phyloP scores from a whole-genome alignment of 768 basidiomycete genomes.

The Symmetrospora coprosmae region DNA sequence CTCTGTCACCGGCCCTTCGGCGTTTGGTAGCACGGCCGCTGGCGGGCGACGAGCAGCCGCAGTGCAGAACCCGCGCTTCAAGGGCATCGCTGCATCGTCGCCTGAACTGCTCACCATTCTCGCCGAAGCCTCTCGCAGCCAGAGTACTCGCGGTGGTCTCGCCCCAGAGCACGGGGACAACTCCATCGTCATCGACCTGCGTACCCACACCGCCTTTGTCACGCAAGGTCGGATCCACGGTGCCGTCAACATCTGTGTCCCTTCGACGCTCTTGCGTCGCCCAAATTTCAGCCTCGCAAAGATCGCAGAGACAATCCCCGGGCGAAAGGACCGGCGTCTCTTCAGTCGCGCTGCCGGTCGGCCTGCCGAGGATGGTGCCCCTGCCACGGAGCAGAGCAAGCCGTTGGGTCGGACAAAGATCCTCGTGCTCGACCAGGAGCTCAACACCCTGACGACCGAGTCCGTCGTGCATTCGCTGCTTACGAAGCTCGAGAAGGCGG shows the following conservation, averaged over 20 bases:
- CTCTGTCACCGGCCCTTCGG: too few species aligned
- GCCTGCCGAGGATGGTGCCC: too few species aligned
- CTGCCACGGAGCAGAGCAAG: constrained; percentile 15
- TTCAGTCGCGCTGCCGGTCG: constrained; percentile 42
- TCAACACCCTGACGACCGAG: constrained; percentile 47
- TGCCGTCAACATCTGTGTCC: constrained; percentile 75
- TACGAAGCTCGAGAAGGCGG: constrained; percentile 39
- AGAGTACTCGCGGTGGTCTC: too few species aligned
- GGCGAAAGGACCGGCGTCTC: constrained; percentile 44
- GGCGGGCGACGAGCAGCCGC: neutral
- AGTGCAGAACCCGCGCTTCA: neutral
- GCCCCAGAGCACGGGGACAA: too few species aligned
- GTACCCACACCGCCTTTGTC: constrained; percentile 61
- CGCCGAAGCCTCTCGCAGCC: neutral
- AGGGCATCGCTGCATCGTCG: neutral
- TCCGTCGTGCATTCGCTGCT: constrained; percentile 37
- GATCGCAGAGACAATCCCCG: constrained; percentile 66
- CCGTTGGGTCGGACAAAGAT: constrained; percentile 49
- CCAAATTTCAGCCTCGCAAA: constrained; percentile 68
- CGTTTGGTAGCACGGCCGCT: neutral
- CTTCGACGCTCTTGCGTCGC: constrained; percentile 83
- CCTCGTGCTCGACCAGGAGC: constrained; percentile 75
- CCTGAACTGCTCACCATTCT: too few species aligned
- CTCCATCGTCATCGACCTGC: constrained; percentile 70
- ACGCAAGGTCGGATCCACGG: constrained; percentile 48